These are phyloP conservation scores for Albizia julibrissin DNA, from an alignment of 306 rosid species.

Conservation along the genomic window DNA sequence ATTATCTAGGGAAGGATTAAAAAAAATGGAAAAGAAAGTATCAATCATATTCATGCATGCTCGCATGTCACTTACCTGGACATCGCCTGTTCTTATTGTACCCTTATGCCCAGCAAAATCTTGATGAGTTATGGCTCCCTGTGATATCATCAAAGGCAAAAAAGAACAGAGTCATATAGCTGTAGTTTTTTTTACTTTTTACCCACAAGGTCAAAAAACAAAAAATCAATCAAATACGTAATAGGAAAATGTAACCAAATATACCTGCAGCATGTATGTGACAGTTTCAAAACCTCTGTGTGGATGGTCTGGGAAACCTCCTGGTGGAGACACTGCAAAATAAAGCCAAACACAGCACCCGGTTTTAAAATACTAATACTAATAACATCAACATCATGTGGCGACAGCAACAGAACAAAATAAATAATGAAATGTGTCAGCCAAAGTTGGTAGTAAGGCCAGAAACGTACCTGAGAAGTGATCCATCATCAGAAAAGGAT, in stretches of 20 bases:
- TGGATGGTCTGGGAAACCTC: constrained; percentile 57
- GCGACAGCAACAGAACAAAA: neutral
- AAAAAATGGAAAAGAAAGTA: neutral
- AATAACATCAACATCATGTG: neutral
- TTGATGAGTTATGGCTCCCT: constrained; percentile 96
- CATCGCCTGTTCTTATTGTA: constrained; percentile 81
- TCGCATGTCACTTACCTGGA: constrained; percentile 56
- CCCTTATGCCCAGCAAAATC: constrained; percentile 97
- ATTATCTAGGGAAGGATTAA: neutral
- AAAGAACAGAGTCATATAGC: neutral
- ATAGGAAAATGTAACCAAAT: neutral
- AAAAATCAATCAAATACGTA: neutral
- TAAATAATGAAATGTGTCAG: neutral
- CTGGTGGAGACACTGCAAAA: constrained; percentile 48
- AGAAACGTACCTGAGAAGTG: constrained; percentile 48
- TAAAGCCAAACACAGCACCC: constrained; percentile 24
- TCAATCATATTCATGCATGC: neutral
- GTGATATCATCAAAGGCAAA: constrained; percentile 33
- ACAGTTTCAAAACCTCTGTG: constrained; percentile 80
- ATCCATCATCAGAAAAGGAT: constrained; percentile 51
- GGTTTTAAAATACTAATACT: constrained; percentile 3
- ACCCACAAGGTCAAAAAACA: neutral
- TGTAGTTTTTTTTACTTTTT: neutral
- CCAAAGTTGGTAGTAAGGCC: neutral
- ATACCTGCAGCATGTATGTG: constrained; percentile 76